These are phyloP conservation scores for Solanum chacoense DNA, from an alignment of 305 asterid genomes.

Conservation along the genomic window DNA sequence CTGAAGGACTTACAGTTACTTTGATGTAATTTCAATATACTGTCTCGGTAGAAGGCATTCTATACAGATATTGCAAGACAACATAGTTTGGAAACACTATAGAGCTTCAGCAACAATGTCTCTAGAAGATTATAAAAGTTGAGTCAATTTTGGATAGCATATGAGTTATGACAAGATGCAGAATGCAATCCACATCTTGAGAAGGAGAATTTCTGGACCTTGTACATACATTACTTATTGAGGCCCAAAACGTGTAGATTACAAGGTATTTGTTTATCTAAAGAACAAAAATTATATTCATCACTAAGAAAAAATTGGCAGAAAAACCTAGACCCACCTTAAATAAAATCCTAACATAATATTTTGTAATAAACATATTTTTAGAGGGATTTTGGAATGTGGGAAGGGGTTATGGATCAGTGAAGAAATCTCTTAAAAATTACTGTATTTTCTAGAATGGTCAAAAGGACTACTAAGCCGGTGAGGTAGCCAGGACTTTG, in stretches of 20 bases:
- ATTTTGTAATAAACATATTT: neutral
- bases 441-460: neutral
- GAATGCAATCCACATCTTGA: neutral
- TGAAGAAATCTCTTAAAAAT: neutral
- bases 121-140: neutral
- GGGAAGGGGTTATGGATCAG: neutral
- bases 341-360: neutral
- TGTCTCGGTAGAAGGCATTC: neutral
- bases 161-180: neutral
- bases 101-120: neutral
- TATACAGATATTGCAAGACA: neutral
- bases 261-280: neutral
- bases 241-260: neutral
- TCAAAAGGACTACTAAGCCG: neutral
- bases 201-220: neutral
- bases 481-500: neutral
- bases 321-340: neutral
- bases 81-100: neutral
- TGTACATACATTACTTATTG: neutral
- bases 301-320: neutral
- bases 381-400: neutral
- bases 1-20: neutral
- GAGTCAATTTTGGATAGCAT: neutral
- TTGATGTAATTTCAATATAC: neutral
- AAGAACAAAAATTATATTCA: neutral